Conservation (phyloP, 1,139 yeast genomes). For the Taphrina confusa region DNA sequence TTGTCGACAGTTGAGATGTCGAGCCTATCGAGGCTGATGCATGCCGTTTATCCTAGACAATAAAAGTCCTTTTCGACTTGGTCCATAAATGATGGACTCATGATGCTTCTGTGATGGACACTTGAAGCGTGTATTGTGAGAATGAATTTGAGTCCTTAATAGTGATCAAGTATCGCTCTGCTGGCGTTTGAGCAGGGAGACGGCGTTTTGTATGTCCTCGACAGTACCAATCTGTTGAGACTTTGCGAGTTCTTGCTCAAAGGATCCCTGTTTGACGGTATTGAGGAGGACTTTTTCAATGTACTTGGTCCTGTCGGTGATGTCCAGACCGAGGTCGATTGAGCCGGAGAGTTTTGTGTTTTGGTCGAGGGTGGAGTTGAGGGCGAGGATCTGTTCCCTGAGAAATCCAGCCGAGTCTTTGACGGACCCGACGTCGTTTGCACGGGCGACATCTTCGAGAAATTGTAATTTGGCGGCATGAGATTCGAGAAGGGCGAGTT, state of each 20-base stretch:
- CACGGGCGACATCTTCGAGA: constrained; percentile 26
- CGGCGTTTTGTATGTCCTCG: constrained; percentile 24
- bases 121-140: no score
- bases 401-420: constrained; percentile 35
- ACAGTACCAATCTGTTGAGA: constrained; percentile 12
- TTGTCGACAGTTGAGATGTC: not conserved
- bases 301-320: constrained; percentile 25
- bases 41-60: not conserved
- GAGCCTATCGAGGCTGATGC: not conserved
- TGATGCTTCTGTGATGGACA: no score
- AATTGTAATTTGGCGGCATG: constrained; percentile 30
- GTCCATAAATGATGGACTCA: no score
- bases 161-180: not conserved
- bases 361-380: constrained; percentile 26
- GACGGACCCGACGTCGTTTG: constrained; percentile 33
- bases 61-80: no score
- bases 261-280: constrained; percentile 29
- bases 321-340: constrained; percentile 12
- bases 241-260: constrained; percentile 13
- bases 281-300: constrained; percentile 25
- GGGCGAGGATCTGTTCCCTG: constrained; percentile 33
- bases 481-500: constrained; percentile 11
- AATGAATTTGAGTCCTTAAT: no score
- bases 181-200: constrained; percentile 4
- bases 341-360: constrained; percentile 4